Conservation (phyloP, 1,139 yeast genomes). For the Pichia sp. region DNA sequence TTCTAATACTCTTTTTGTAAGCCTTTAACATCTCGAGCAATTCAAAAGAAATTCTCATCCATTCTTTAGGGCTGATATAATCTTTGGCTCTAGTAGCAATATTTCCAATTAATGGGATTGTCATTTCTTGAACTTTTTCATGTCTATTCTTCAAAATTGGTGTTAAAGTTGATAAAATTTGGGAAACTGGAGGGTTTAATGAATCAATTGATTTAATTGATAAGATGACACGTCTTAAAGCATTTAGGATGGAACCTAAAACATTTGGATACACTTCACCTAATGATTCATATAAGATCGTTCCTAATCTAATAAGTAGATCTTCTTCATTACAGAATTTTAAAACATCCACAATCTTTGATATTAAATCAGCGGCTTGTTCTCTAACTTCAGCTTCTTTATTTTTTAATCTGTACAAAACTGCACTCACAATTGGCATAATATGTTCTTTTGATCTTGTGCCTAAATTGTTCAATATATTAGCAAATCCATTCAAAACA, state of each 20-base stretch:
- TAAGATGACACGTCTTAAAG: slow-evolving; percentile 49
- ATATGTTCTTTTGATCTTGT: slow-evolving; percentile 66
- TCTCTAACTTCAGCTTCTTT: slow-evolving; percentile 70
- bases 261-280: slow-evolving; percentile 97
- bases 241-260: slow-evolving; percentile 75
- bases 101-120: slow-evolving; percentile 73
- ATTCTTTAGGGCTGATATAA: slow-evolving; percentile 83
- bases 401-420: slow-evolving; percentile 69
- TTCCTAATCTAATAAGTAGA: slow-evolving; percentile 60
- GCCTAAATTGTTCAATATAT: slow-evolving; percentile 65
- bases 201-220: slow-evolving; percentile 46
- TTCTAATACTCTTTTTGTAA: slow-evolving; percentile 68
- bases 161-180: slow-evolving; percentile 78
- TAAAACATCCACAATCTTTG: slow-evolving; percentile 62
- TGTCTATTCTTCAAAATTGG: slow-evolving; percentile 89
- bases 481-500: slow-evolving; percentile 59
- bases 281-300: slow-evolving; percentile 79
- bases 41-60: slow-evolving; percentile 97
- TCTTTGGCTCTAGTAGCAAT: slow-evolving; percentile 85
- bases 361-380: slow-evolving; percentile 78
- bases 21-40: slow-evolving; percentile 84
- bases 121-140: slow-evolving; percentile 84
- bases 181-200: slow-evolving; percentile 74
- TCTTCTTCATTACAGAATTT: slow-evolving; percentile 61
- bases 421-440: slow-evolving; percentile 66